Evolutionary conservation across 331 rosid genomes (phyloP), one percentile per base, ranked within the genome.

Genomic region (Pyracantha coccinea): DNA sequence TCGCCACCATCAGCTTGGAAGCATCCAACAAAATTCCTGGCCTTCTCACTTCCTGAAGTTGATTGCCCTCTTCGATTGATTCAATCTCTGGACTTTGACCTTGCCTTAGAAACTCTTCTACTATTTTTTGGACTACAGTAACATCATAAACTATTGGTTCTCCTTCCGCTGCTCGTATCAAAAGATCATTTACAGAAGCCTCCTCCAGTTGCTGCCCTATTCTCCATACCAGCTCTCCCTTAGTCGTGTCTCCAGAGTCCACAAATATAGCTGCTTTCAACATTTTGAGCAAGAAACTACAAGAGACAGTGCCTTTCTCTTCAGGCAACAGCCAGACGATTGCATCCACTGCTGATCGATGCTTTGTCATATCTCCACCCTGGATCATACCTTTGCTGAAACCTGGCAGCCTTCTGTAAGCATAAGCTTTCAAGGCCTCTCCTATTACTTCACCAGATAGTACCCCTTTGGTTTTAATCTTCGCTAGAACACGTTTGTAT

Each of bases 201-300:
- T 88, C 97, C 88, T 92, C 99, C 66, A 95, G 83, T 78, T 95
- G 99, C 76, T 86, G 97, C 53, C 99, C 97, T 35, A 95, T 88
- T 88, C 86, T 89, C 78, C 85, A 85, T 24, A 89, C 73, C 60
- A 95, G 86, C 83, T 84, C 93, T 60, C 80, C 89, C 84, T 78
- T 89, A 16, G 83, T 74, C 75, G 45, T 75, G 31, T 90, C 91
- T 27, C 88, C 86, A 7, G 83, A 95, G 65, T 85, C 89, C 61
- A 92, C 71, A 75, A 74, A 80, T 77, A 71, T 90, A 66, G 92
- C 84, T 44, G 92, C 93, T 80, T 90, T 92, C 82, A 92, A 82
- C 75, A 95, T 79, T 75, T 92, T 90, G 77, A 91, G 82, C 78
- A 95, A 80, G 86, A 90, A 90, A 69, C 97, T 83, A 82, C 99